Conservation (phyloP, 2,329 filamentous ascomycete genomes). For the Colletotrichum cereale region DNA sequence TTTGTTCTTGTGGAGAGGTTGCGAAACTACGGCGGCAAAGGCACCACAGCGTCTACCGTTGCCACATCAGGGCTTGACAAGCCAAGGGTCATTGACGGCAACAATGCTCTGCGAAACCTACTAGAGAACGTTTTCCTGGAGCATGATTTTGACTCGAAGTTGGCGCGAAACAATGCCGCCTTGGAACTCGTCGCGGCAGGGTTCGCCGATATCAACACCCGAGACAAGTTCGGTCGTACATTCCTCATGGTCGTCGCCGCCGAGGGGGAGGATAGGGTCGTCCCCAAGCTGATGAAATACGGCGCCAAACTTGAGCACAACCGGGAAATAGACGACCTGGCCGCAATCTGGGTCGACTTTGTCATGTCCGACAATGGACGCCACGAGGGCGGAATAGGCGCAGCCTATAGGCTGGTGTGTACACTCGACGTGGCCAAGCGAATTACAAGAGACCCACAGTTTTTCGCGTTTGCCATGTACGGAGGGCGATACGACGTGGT, state of each 20-base stretch:
- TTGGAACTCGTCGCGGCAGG: neutral
- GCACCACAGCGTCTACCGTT: neutral
- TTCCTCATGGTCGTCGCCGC: neutral
- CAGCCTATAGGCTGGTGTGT: neutral
- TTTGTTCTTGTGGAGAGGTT: neutral
- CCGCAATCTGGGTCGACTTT: neutral
- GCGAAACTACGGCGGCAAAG: neutral
- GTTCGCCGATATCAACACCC: neutral
- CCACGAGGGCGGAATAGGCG: too few species aligned
- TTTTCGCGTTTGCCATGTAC: neutral
- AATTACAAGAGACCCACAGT: neutral
- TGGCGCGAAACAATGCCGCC: neutral
- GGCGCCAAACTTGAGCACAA: neutral
- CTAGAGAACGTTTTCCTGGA: neutral
- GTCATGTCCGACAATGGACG: neutral
- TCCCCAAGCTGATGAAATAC: neutral
- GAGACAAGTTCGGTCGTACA: neutral
- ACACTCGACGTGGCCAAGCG: neutral
- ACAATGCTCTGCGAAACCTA: neutral
- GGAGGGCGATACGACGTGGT: neutral
- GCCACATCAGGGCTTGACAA: neutral
- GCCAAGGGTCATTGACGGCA: neutral
- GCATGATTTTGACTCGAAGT: fast-evolving
- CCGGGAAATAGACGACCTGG: neutral
- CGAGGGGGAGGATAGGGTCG: neutral